These are phyloP conservation scores for Aspergillus sp. DNA, from an alignment of 2,329 filamentous ascomycete species.

Conservation along the genomic window DNA sequence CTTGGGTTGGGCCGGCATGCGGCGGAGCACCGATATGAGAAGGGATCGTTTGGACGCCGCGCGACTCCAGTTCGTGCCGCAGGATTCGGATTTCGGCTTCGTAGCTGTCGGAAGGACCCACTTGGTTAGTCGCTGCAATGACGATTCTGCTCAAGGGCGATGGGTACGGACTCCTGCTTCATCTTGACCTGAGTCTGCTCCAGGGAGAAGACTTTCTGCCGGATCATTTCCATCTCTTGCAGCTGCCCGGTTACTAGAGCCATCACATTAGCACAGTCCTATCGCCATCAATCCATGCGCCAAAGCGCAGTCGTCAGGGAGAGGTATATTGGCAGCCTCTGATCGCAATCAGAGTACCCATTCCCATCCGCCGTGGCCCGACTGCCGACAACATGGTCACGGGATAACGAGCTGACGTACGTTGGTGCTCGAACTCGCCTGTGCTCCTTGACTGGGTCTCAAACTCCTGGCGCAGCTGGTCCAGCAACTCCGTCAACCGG, in stretches of 20 bases:
- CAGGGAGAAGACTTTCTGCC: constrained; percentile 85
- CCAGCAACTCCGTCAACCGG: constrained; percentile 83
- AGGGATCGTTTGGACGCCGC: constrained; percentile 54
- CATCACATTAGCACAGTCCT: neutral
- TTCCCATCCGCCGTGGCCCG: too few species aligned
- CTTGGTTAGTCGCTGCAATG: constrained; percentile 10
- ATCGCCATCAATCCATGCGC: neutral
- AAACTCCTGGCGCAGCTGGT: constrained; percentile 84
- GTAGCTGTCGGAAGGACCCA: constrained; percentile 51
- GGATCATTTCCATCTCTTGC: constrained; percentile 88
- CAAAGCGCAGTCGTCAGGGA: too few species aligned
- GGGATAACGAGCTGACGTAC: too few species aligned
- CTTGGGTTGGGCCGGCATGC: constrained; percentile 72
- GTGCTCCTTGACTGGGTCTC: constrained; percentile 72
- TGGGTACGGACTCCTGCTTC: constrained; percentile 70
- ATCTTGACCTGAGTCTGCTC: constrained; percentile 82
- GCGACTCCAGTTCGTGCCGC: constrained; percentile 74
- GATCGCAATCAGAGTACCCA: too few species aligned
- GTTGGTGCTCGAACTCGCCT: constrained; percentile 84
- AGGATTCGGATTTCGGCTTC: constrained; percentile 83
- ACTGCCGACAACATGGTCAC: too few species aligned
- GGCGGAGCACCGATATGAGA: constrained; percentile 64
- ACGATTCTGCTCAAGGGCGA: neutral
- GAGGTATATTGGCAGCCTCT: too few species aligned
- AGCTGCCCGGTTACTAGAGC: constrained; percentile 73